Percentiles rank a stretch among this genome's conserved stretches.
These are phyloP conservation scores for Trypanosoma boissoni DNA, from an alignment of 208 protist genomes.

Conservation along the genomic window DNA sequence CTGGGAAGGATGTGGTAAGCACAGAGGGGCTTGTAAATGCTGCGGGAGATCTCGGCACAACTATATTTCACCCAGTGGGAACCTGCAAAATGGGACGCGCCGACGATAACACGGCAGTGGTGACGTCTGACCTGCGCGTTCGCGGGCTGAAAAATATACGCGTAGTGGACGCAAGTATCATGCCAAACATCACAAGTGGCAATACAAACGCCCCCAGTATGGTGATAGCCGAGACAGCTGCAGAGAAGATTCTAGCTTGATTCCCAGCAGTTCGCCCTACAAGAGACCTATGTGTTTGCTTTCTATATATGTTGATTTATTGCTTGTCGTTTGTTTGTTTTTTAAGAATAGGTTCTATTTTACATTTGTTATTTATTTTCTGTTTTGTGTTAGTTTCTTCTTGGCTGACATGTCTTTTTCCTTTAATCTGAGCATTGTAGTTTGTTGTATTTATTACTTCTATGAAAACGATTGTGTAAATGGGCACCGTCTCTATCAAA, in stretches of 20 bases:
- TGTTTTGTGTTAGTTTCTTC: too few species aligned
- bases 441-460: too few species aligned
- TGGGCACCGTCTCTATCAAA: too few species aligned
- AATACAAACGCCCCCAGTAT: constrained; percentile 30
- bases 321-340: too few species aligned
- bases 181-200: constrained; percentile 27
- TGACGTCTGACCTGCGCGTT: constrained; percentile 19
- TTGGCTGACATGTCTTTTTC: too few species aligned
- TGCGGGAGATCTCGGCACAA: constrained; percentile 7
- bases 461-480: too few species aligned
- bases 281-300: too few species aligned
- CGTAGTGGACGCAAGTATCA: constrained; percentile 30
- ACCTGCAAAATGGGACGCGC: constrained; percentile 29
- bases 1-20: constrained; percentile 3
- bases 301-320: too few species aligned
- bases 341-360: too few species aligned
- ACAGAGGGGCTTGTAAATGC: constrained; percentile 29
- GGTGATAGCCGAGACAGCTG: constrained; percentile 28
- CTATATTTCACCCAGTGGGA: constrained; percentile 31
- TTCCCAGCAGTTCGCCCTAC: too few species aligned
- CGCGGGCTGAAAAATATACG: constrained; percentile 25
- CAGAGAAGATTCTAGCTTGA: background rate
- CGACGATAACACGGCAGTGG: constrained; percentile 20
- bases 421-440: too few species aligned
- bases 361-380: too few species aligned